Base-by-base conservation (phyloP, 108 stramenopile species). In the Nannochloropsis oceanica region DNA sequence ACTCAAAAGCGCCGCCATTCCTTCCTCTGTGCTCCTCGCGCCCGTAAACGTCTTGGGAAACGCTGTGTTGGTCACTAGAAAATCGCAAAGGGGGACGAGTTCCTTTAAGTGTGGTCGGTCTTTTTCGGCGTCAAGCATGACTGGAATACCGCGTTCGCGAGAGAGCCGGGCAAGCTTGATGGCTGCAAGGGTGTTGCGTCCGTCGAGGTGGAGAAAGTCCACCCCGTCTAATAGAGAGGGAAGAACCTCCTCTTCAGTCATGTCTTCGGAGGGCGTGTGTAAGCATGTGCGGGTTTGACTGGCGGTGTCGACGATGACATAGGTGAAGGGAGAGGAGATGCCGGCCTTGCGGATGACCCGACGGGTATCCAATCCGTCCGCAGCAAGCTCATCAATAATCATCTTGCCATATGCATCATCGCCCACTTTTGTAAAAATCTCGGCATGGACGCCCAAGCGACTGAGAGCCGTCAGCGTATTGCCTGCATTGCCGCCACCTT, bases 271-370 rank as follows among this genome's bases (percentile, higher is more conserved):
- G 34, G 89, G 89, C 14, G 89, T 89, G n/a, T 89, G 89, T 25
- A 89, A 25, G 88, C 89, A 89, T 10, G 89, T 89, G 79, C 89
- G 85, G 42, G 89, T 89, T 13, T 43, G 85, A 81, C 82, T 85
- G 44, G 85, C 88, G 26, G 27, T 42, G 87, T 88, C 87, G 11
- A 88, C 87, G 44, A 89, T 85, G 11, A 89, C 44, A 81, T 89
- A 89, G 13, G 89, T 89, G 88, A 89, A 89, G 11, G 89, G 87
- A 27, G 89, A 89, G 24, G 88, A 85, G n/a, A 86, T 89, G 34
- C 80, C 85, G 14, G 86, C 85, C 81, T 87, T 86, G 11, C 84
- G 85, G 34, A 89, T 46, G 11, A 88, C 87, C 25, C 44, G 85
- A 18, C 85, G 85, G 2, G 85, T 85, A 85, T 89, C 89, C 11